These are phyloP conservation scores for Oryza nivara DNA, from an alignment of 176 grass and related monocot genomes.

Conservation along the genomic window DNA sequence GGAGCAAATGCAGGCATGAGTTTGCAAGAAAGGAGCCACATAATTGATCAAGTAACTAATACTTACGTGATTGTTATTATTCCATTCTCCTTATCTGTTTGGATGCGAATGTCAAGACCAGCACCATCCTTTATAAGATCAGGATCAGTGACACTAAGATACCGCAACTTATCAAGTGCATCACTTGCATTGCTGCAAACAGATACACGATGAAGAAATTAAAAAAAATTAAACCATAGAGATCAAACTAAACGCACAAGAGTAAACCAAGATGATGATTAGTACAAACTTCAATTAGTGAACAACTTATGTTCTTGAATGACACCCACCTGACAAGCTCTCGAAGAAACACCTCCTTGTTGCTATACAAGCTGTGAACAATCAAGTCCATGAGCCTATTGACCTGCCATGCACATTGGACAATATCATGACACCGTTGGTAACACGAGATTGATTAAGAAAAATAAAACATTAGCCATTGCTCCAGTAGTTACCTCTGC, in stretches of 20 bases:
- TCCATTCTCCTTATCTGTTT: conserved; percentile 90
- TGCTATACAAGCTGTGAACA: conserved; percentile 97
- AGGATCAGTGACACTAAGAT: conserved; percentile 89
- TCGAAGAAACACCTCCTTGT: conserved; percentile 98
- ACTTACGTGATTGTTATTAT: conserved; percentile 90
- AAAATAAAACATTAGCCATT: not conserved
- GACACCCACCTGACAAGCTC: conserved; percentile 80
- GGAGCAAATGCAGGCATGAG: conserved; percentile 25
- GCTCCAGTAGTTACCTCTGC: conserved; percentile 63
- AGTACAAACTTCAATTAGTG: not conserved
- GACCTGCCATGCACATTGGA: conserved; percentile 56
- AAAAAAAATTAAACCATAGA: not conserved
- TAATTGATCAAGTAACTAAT: conserved; percentile 2
- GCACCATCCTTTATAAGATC: conserved; percentile 85
- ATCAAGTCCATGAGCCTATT: conserved; percentile 99
- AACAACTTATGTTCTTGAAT: not conserved
- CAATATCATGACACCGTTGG: conserved; percentile 13
- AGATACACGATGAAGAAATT: conserved; percentile 18
- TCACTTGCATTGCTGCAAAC: conserved; percentile 88
- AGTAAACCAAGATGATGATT: not conserved
- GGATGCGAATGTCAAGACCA: conserved; percentile 86
- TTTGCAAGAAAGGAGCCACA: conserved; percentile 2
- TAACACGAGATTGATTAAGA: not conserved
- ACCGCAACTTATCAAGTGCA: conserved; percentile 96
- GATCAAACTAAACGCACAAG: not conserved